Conservation (phyloP, 1,284 basidiomycete genomes). For the Malassezia equina region DNA sequence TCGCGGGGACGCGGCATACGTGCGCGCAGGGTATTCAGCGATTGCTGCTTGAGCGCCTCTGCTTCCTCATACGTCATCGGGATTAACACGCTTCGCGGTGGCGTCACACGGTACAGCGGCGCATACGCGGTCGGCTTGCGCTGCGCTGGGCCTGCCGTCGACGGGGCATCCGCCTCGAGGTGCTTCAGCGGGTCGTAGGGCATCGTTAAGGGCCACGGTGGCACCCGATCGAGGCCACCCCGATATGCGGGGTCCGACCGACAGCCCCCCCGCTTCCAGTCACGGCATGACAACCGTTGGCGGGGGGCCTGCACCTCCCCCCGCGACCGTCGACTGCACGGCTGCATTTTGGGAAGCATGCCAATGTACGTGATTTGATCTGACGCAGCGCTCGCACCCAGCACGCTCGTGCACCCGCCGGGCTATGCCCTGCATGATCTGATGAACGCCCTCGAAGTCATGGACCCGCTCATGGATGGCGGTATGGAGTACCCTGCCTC, state of each 20-base stretch:
- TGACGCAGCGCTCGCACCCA: not conserved
- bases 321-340: not conserved
- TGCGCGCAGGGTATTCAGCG: slow-evolving; percentile 28
- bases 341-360: slow-evolving; percentile 5
- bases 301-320: not conserved
- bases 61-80: slow-evolving; percentile 29
- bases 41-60: slow-evolving; percentile 21
- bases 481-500: slow-evolving; percentile 9
- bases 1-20: not conserved
- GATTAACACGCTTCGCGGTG: slow-evolving; percentile 20
- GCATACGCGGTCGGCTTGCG: not conserved
- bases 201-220: not conserved
- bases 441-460: slow-evolving; percentile 17
- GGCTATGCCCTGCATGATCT: slow-evolving; percentile 7
- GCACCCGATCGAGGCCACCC: not conserved
- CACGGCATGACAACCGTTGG: not conserved
- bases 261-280: not conserved
- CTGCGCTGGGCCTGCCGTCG: not conserved
- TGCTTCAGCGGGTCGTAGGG: not conserved
- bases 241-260: not conserved
- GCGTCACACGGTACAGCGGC: slow-evolving; percentile 23
- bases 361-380: not conserved
- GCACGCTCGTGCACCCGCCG: not conserved
- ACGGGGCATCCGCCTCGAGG: not conserved
- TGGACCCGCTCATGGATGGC: slow-evolving; percentile 16